Evolutionary conservation across 257 asterid genomes (phyloP), one percentile per base, ranked within the genome.

Genomic region (Solanum corneliomulleri): DNA sequence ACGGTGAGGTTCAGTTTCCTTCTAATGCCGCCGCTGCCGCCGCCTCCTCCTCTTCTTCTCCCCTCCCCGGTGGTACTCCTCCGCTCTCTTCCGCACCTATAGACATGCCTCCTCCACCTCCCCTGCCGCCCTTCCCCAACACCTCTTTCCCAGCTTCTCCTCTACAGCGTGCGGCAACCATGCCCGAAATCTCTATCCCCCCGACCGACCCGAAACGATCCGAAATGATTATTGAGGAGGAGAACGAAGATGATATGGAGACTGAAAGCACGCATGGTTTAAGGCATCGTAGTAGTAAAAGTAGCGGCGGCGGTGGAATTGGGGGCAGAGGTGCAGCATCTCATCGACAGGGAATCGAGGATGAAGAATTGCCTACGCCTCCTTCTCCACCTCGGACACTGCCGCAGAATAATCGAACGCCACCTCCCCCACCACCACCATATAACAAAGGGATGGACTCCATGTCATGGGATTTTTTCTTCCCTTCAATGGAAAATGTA

Each of bases 91-190:
- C 90, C 16, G 94, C 94, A 6, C 88, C 94, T 0, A 93, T 83
- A 76, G 96, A 95, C n/a, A 88, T 88, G 70, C 89, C 92, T 35
- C 94, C 93, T 39, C 90, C 89, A 42, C 89, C 94, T 58, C 94
- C 94, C 3, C 93, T 90, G 21, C 99, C 98, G 21, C 99, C 98
- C 0, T 98, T 98, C 71, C 93, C 98, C 23, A 90, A 90, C 0
- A 95, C 96, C 7, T 87, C 89, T 10, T 87, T 89, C 27, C 89
- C 95, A 6, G 77, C 91, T 9, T 47, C 96, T 45, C 95, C 96
- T 52, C 92, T 97, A 37, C 99, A 96, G 88, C 95, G 99, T 20
- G 94, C 99, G 4, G 92, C 91, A 29, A 93, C 98, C 47, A 93
- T 93, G 97, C 99, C 99, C 4, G 99, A 95, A 85, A 93, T 95